Conservation (phyloP, 148 eudicot species). For the Cornus controversa region DNA sequence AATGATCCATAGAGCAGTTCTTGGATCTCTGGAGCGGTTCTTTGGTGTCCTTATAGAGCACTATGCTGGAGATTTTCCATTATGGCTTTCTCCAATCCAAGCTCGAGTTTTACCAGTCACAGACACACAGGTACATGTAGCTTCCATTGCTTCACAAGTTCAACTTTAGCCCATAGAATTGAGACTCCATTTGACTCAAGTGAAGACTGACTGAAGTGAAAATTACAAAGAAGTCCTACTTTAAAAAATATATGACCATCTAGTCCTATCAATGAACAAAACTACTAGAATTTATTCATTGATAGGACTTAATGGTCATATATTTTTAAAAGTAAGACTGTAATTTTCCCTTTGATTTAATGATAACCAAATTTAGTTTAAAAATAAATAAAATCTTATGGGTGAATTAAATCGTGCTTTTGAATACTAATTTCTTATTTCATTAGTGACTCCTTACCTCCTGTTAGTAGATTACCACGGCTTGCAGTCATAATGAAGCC, state of each 20-base stretch:
- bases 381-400: too few relatives aligned
- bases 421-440: neutral
- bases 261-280: too few relatives aligned
- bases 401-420: neutral
- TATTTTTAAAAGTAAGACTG: neutral
- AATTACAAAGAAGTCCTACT: neutral
- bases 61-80: slow-evolving; percentile 96
- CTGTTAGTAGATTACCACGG: neutral
- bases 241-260: neutral
- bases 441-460: neutral
- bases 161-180: neutral
- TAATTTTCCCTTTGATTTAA: too few relatives aligned
- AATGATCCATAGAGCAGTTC: slow-evolving; percentile 98
- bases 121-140: slow-evolving; percentile 62
- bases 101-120: slow-evolving; percentile 91
- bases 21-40: slow-evolving; percentile 94
- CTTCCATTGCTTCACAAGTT: neutral
- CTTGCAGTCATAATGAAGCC: neutral
- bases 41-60: slow-evolving; percentile 99
- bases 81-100: slow-evolving; percentile 95
- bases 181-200: neutral
- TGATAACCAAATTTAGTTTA: too few relatives aligned
- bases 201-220: too few relatives aligned
- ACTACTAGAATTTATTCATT: too few relatives aligned
- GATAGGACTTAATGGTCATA: neutral